A percentile compares a stretch with the other conserved stretches of the same genome.
These are phyloP conservation scores for Suillus luteus DNA, from an alignment of 768 basidiomycete species.

Conservation along the genomic window DNA sequence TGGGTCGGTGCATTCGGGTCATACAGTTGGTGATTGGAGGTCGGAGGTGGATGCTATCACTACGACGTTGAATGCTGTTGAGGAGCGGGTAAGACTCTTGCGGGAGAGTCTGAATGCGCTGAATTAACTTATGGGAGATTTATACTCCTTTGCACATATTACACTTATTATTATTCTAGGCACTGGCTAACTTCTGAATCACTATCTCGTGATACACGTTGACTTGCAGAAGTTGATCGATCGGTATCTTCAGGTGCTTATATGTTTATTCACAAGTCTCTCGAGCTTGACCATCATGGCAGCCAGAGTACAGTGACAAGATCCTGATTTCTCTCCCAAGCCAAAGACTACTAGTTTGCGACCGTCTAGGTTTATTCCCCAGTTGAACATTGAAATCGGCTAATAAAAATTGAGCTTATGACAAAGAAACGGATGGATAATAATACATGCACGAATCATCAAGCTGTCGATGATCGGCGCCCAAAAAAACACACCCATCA, in stretches of 20 bases:
- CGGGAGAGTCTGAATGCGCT: constrained; percentile 43
- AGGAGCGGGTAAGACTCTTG: constrained; percentile 54
- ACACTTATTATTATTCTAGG: not conserved
- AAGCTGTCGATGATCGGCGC: not conserved
- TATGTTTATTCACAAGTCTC: no score
- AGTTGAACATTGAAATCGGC: no score
- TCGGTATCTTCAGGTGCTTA: no score
- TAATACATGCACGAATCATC: not conserved
- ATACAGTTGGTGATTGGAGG: constrained; percentile 37
- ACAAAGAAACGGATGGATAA: not conserved
- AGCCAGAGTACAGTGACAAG: no score
- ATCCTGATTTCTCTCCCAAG: no score
- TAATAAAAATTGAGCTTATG: no score
- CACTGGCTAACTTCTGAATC: not conserved
- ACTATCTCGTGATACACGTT: not conserved
- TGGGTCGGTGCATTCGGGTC: constrained; percentile 21
- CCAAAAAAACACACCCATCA: not conserved
- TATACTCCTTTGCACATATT: not conserved
- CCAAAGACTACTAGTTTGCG: no score
- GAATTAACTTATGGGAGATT: constrained; percentile 21
- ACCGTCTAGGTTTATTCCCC: no score
- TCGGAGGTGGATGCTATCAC: constrained; percentile 52
- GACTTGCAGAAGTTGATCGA: not conserved
- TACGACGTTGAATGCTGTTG: constrained; percentile 55
- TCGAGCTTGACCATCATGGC: no score